A percentile compares a stretch with the other conserved stretches of the same genome.
These are phyloP conservation scores for Castanopsis chinensis DNA, from an alignment of 306 rosid genomes.

Conservation along the genomic window DNA sequence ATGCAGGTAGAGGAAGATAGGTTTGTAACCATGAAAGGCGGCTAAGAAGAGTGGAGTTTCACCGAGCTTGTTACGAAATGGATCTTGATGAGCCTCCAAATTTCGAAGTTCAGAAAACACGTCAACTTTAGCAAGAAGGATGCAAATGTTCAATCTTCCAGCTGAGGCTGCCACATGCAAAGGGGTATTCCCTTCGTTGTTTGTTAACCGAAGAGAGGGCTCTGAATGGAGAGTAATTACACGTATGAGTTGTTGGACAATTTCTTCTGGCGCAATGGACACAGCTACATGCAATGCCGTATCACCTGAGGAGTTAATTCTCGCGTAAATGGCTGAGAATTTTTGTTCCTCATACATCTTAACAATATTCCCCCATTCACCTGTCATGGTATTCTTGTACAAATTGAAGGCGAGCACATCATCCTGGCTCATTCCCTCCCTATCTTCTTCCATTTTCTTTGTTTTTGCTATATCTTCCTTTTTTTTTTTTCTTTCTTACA, in stretches of 20 bases:
- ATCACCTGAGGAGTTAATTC: constrained; percentile 37
- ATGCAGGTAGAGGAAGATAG: constrained; percentile 33
- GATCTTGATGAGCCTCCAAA: too few species aligned
- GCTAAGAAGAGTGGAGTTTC: constrained; percentile 62
- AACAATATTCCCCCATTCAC: constrained; percentile 32
- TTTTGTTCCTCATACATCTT: background rate
- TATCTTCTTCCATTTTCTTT: too few species aligned
- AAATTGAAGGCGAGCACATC: background rate
- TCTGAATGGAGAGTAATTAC: background rate
- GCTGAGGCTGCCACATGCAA: constrained; percentile 41
- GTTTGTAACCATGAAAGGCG: constrained; percentile 35
- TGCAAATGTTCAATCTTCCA: constrained; percentile 29
- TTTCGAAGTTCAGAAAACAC: background rate
- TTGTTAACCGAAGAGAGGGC: background rate
- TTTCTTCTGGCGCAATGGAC: constrained; percentile 28
- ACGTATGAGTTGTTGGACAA: constrained; percentile 18
- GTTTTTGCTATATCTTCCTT: too few species aligned
- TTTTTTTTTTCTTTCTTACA: too few species aligned
- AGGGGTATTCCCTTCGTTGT: constrained; percentile 30
- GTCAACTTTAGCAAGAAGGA: background rate
- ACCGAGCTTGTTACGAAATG: constrained; percentile 27
- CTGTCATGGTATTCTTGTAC: constrained; percentile 27
- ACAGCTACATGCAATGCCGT: constrained; percentile 54
- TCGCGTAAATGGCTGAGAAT: background rate
- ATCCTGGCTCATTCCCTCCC: too few species aligned